Evolutionary conservation across 2,329 filamentous ascomycete species (phyloP), one percentile per base, ranked within the genome.

Genomic region (Fusarium oxysporum): DNA sequence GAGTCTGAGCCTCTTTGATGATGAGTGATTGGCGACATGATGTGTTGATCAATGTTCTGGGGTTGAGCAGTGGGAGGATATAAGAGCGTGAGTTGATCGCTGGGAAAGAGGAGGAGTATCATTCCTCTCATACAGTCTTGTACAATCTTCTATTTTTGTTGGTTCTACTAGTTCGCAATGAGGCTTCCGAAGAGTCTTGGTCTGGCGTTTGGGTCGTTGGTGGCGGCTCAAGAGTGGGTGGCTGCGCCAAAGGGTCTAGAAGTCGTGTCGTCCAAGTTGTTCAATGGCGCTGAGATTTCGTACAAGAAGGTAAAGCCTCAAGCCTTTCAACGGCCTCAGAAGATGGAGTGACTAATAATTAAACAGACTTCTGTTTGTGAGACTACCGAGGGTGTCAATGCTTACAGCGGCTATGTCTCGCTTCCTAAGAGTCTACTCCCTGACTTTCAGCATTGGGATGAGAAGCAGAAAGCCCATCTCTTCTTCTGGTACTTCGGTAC

Each of bases 401-500:
- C 72, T 8, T 78, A 77, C 44, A 72, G 67, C 19, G 77, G 77
- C 16, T 78, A 77, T 32, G 66, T 78, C 8, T 71, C 65, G 2
- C 51, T 78, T 2, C 76, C 77, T 1, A 73, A 67, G 37, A 32
- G 67, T 23, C 55, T 76, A 8, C 70, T 79, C 9, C 80, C 85
- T 7, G 79, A 76, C n/a, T 71, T 69, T 6, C 25, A 32, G 41
- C 60, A 55, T 14, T 74, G 71, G 71, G 48, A 71, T 17, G 62
- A 75, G 14, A 45, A 65, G 4, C 37, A 68, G 30, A 50, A 58
- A 23, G 76, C 65, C 0, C 62, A 83, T 62, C 70, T 85, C 14
- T 86, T 85, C 70, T 85, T 85, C 76, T 86, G 83, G 84, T 85
- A 83, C 61, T 81, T 86, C 43, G 70, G 76, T 78, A 60, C 25